phyloP scores from a whole-genome alignment of 805 yeast species.

The Yarrowia sp. region DNA sequence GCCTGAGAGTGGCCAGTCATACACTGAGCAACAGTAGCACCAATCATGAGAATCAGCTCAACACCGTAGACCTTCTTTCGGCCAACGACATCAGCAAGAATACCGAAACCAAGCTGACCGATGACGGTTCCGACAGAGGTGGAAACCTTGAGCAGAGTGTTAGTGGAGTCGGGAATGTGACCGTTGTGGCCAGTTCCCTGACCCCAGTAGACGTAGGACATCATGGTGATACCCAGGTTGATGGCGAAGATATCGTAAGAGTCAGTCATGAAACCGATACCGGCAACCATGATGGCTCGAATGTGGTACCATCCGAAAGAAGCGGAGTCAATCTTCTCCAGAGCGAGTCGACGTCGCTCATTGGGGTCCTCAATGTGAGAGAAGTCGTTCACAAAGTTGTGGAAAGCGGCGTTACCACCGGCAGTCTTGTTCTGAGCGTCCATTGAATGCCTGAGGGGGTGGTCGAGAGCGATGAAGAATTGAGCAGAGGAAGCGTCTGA shows the following conservation, averaged over 20 bases:
- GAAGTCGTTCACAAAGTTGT: constrained; percentile 51
- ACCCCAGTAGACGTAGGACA: constrained; percentile 71
- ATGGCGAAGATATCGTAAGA: constrained; percentile 91
- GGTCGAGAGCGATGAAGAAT: constrained; percentile 3
- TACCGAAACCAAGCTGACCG: constrained; percentile 85
- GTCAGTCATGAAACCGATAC: constrained; percentile 92
- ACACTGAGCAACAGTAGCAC: constrained; percentile 76
- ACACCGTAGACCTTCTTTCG: constrained; percentile 84
- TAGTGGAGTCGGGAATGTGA: constrained; percentile 63
- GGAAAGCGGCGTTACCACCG: constrained; percentile 59
- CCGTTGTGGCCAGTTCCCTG: constrained; percentile 42
- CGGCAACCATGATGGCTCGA: constrained; percentile 70
- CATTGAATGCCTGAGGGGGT: constrained; percentile 12
- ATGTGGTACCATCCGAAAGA: constrained; percentile 59
- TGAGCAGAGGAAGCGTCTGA: background rate
- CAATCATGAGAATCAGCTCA: constrained; percentile 80
- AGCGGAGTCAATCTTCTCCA: constrained; percentile 56
- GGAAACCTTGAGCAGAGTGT: constrained; percentile 76
- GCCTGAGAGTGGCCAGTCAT: constrained; percentile 67
- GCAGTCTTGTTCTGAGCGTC: constrained; percentile 26
- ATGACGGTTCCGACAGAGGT: constrained; percentile 93
- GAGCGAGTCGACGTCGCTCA: constrained; percentile 58
- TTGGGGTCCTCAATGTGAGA: constrained; percentile 56
- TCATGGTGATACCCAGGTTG: constrained; percentile 75
- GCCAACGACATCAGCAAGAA: constrained; percentile 75